These are phyloP conservation scores for Aspergillus biplanus DNA, from an alignment of 495 filamentous ascomycete species.

Conservation along the genomic window DNA sequence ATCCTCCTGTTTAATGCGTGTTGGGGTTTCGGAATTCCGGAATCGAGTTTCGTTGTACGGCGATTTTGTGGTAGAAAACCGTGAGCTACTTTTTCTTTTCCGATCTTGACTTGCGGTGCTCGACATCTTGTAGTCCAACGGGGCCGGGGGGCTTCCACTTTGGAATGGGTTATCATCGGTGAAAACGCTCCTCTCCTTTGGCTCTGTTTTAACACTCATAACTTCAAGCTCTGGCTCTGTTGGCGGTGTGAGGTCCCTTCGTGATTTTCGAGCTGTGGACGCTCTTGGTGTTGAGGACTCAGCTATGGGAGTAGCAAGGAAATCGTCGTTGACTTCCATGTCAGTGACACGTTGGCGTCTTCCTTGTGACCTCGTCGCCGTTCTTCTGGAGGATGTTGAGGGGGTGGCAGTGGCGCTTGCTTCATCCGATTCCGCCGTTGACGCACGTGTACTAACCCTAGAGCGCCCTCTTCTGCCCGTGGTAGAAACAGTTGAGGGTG, in stretches of 20 bases:
- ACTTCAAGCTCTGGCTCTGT: slow-evolving; percentile 44
- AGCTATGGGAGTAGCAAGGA: slow-evolving; percentile 39
- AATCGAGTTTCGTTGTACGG: slow-evolving; percentile 41
- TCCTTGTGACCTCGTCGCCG: slow-evolving; percentile 41
- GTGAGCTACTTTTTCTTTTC: slow-evolving; percentile 53
- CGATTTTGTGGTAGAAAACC: slow-evolving; percentile 40
- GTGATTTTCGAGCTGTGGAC: slow-evolving; percentile 52
- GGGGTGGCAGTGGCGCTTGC: slow-evolving; percentile 35
- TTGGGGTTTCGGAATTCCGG: slow-evolving; percentile 39
- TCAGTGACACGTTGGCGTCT: slow-evolving; percentile 61
- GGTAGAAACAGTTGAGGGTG: slow-evolving; percentile 48
- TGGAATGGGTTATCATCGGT: slow-evolving; percentile 94
- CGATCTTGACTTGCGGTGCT: slow-evolving; percentile 45
- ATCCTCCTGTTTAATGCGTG: slow-evolving; percentile 42
- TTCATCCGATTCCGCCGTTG: slow-evolving; percentile 44
- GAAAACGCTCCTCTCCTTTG: slow-evolving; percentile 64
- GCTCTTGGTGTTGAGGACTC: slow-evolving; percentile 37
- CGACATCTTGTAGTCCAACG: slow-evolving; percentile 32
- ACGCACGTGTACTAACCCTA: slow-evolving; percentile 42
- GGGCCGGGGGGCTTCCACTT: slow-evolving; percentile 68
- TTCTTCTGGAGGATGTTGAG: slow-evolving; percentile 33
- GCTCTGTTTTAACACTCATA: slow-evolving; percentile 41
- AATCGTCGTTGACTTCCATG: slow-evolving; percentile 49
- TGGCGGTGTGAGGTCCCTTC: slow-evolving; percentile 57
- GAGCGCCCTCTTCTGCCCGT: slow-evolving; percentile 44